Conservation (phyloP, 1,139 yeast species). For the Pichia sp. region DNA sequence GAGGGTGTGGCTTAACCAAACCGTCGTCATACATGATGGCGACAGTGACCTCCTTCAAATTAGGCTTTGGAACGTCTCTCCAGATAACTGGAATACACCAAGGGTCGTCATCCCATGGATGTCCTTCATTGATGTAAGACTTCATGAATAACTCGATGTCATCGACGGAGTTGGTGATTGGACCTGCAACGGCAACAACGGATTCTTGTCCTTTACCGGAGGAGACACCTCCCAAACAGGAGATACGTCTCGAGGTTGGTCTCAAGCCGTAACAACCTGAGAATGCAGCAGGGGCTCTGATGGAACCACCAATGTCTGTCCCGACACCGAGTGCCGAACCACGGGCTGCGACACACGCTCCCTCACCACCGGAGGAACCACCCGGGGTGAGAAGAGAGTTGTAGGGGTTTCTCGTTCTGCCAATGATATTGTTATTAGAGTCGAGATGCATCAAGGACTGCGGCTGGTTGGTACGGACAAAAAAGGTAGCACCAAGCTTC, state of each 20-base stretch:
- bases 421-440: conserved; percentile 46
- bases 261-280: conserved; percentile 65
- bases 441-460: conserved; percentile 56
- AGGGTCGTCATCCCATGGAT: conserved; percentile 58
- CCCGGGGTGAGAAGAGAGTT: conserved; percentile 54
- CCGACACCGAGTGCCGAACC: conserved; percentile 70
- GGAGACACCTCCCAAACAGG: conserved; percentile 48
- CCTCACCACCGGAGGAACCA: conserved; percentile 80
- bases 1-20: conserved; percentile 53
- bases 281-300: conserved; percentile 72
- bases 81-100: conserved; percentile 51
- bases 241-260: conserved; percentile 62
- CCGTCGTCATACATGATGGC: conserved; percentile 47
- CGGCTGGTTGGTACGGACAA: conserved; percentile 52
- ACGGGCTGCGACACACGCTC: conserved; percentile 61
- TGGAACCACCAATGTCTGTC: conserved; percentile 76
- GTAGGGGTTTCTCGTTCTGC: conserved; percentile 51
- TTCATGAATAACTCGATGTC: conserved; percentile 66
- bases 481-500: conserved; percentile 64
- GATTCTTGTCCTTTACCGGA: conserved; percentile 58
- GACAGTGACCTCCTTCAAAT: conserved; percentile 40
- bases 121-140: conserved; percentile 52
- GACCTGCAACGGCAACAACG: conserved; percentile 59
- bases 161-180: conserved; percentile 56
- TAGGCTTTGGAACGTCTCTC: conserved; percentile 47